Percentiles rank a stretch among this genome's conserved stretches.
Evolutionary conservation across 2,329 filamentous ascomycete genomes (phyloP).

Genomic region (Nigrospora sphaerica): DNA sequence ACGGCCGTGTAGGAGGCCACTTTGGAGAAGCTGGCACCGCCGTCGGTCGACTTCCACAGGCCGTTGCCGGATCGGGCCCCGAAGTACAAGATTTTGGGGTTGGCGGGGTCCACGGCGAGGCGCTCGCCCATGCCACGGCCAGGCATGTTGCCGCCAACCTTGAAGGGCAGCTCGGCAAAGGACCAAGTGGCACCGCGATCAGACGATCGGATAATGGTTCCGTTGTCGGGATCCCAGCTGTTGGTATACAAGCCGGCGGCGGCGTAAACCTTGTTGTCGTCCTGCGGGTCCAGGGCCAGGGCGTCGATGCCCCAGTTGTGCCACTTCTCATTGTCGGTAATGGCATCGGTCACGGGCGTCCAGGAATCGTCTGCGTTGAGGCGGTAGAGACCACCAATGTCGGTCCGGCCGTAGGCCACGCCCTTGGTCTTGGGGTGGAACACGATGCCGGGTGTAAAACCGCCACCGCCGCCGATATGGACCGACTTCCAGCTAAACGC

Average conservation of each 20-base stretch:
- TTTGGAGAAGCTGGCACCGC: conserved; percentile 44
- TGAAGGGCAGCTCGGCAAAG: conserved; percentile 44
- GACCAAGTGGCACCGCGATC: conserved; percentile 47
- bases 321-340: conserved; percentile 37
- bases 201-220: conserved; percentile 45
- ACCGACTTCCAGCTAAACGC: conserved; percentile 41
- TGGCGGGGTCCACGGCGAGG: conserved; percentile 49
- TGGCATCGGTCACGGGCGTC: conserved; percentile 43
- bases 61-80: conserved; percentile 52
- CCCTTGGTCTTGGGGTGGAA: conserved; percentile 46
- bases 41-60: conserved; percentile 50
- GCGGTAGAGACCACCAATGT: conserved; percentile 50
- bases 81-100: conserved; percentile 50
- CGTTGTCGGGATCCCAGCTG: conserved; percentile 48
- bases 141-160: conserved; percentile 56
- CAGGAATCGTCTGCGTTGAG: conserved; percentile 50
- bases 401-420: conserved; percentile 47
- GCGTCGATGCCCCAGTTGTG: conserved; percentile 51
- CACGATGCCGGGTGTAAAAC: conserved; percentile 49
- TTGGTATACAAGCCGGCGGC: conserved; percentile 54
- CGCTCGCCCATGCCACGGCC: conserved; percentile 53
- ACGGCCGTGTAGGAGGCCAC: conserved; percentile 43
- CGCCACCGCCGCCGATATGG: conserved; percentile 47
- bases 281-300: conserved; percentile 46
- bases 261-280: conserved; percentile 43